These are phyloP conservation scores for Niebla homalea DNA, from an alignment of 495 filamentous ascomycete species.

Conservation along the genomic window DNA sequence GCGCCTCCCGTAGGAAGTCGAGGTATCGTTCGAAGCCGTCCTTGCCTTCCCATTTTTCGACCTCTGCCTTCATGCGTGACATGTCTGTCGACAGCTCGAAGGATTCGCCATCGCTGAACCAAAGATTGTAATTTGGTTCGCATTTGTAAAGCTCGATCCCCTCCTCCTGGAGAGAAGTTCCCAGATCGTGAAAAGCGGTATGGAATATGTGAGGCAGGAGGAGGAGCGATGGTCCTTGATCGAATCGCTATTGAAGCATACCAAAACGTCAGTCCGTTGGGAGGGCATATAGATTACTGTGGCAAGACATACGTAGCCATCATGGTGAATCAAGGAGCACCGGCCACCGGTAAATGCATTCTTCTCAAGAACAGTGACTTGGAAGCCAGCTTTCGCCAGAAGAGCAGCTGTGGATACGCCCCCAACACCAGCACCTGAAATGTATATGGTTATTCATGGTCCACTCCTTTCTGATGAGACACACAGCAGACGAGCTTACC, in stretches of 20 bases:
- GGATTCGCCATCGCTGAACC: constrained; percentile 47
- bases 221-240: constrained; percentile 58
- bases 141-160: constrained; percentile 50
- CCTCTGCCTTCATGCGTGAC: constrained; percentile 48
- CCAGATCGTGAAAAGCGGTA: constrained; percentile 50
- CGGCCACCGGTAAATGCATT: constrained; percentile 53
- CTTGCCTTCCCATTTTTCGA: constrained; percentile 51
- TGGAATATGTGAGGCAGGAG: constrained; percentile 53
- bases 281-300: neutral
- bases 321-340: constrained; percentile 42
- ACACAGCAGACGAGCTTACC: constrained; percentile 20
- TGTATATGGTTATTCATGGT: constrained; percentile 4
- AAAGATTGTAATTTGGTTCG: constrained; percentile 56
- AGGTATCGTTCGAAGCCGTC: constrained; percentile 52
- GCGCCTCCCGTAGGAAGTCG: constrained; percentile 45
- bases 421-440: constrained; percentile 49
- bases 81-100: constrained; percentile 49
- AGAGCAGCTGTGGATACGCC: constrained; percentile 54
- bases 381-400: constrained; percentile 49
- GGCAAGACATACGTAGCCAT: constrained; percentile 33
- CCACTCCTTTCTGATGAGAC: neutral
- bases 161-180: constrained; percentile 43
- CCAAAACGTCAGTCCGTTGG: neutral
- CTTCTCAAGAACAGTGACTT: constrained; percentile 56
- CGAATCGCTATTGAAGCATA: constrained; percentile 38